A percentile compares a stretch with the other conserved stretches of the same genome.
Conservation (phyloP, 2,329 filamentous ascomycete species). For the Lasiodiplodia hormozganensis region DNA sequence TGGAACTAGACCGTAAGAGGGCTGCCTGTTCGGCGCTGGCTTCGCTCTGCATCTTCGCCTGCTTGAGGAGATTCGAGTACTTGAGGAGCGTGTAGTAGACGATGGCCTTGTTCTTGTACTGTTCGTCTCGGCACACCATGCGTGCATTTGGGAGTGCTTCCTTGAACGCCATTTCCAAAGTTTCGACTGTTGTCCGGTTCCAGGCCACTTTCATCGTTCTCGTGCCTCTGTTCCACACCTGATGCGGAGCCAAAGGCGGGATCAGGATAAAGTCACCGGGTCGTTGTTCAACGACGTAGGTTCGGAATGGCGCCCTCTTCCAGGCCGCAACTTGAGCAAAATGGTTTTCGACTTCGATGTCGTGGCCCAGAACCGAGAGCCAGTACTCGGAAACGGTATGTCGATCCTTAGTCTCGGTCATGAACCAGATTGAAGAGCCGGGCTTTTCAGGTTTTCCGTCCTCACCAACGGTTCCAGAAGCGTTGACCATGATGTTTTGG, state of each 20-base stretch:
- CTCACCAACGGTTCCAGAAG: conserved; percentile 69
- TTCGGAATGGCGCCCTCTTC: conserved; percentile 92
- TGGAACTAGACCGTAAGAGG: conserved; percentile 50
- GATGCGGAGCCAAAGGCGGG: conserved; percentile 90
- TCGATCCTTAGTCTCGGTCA: conserved; percentile 95
- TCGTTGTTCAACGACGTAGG: conserved; percentile 90
- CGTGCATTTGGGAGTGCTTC: conserved; percentile 89
- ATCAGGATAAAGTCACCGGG: conserved; percentile 93
- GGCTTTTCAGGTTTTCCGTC: conserved; percentile 74
- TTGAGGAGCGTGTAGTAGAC: conserved; percentile 86
- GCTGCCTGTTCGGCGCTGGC: conserved; percentile 45
- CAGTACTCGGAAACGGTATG: conserved; percentile 93
- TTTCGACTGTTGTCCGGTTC: conserved; percentile 95
- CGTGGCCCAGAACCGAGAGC: conserved; percentile 88
- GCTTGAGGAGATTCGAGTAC: conserved; percentile 68
- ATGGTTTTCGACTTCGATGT: conserved; percentile 95
- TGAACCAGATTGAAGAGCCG: conserved; percentile 96
- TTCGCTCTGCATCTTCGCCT: conserved; percentile 64
- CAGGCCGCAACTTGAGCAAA: conserved; percentile 96
- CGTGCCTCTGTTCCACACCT: conserved; percentile 97
- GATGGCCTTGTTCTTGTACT: conserved; percentile 98
- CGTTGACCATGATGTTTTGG: conserved; percentile 98
- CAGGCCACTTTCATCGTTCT: conserved; percentile 97
- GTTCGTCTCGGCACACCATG: conserved; percentile 93
- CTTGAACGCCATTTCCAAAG: conserved; percentile 80